Base-by-base conservation (phyloP, 192 early-diverging fungal genomes). In the Rhizophagus prolifer region DNA sequence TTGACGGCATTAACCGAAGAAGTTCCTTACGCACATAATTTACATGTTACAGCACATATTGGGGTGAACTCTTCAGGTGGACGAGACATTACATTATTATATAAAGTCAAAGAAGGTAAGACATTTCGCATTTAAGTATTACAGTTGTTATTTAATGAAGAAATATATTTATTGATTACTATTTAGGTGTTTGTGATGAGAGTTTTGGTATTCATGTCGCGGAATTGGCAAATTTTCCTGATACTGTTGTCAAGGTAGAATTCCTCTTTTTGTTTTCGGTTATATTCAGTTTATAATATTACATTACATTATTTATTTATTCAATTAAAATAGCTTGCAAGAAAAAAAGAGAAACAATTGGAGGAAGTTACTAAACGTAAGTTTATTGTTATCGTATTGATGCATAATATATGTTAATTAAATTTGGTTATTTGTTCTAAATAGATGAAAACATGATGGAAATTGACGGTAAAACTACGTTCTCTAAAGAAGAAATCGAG, bases 161-260 rank as follows among this genome's bases (percentile, higher is more conserved):
- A 28, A 25, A 9, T 8, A 26, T 88, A 3, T 61, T 54, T 58
- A 64, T 12, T 5, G 30, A 36, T 25, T 62, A 9, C 28, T 58
- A 41, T 58, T 25, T 68, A 81, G 90, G 97, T 26, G 89, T 94
- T 0, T 96, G 95, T 79, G 96, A 98, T 81, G 94, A 99, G 80
- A 96, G 94, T 75, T 99, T 98, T 87, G 97, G 97, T 60, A 99
- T 99, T 71, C 96, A 99, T 80, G 97, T 99, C 25, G 97, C 97
- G 0, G 93, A 96, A 79, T 77, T 99, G 76, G 96, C 96, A 4
- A 90, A 92, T 73, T 98, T 99, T 72, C 96, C 97, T 1, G 86
- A 90, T 10, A 84, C 88, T 1, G 93, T 97, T 14, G 91, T 99
- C 3, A 74, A 63, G 25, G 72, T 74, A 28, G 21, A n/a, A 38